Base-by-base conservation (phyloP, 2,329 filamentous ascomycete species). In the Teratosphaeriaceae sp. region DNA sequence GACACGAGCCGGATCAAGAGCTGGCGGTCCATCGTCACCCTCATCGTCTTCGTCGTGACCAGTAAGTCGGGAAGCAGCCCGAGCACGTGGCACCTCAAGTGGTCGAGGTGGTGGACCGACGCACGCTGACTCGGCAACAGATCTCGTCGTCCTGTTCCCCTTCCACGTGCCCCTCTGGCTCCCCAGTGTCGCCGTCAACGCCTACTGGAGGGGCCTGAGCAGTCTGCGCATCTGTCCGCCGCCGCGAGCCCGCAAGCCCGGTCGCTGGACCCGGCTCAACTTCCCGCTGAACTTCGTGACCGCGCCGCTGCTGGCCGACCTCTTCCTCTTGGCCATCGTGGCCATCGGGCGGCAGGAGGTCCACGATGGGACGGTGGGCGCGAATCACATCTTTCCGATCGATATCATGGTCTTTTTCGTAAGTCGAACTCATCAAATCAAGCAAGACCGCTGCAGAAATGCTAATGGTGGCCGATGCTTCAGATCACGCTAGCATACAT, bases 401-500 rank as follows among this genome's bases (percentile, higher is more conserved):
- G 82, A 87, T 47, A 85, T 86, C 47, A 85, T 87, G 80, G 65
- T 72, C 13, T 87, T 87, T 64, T 87, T 88, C 65, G 31, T 34
- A 12, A 20, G 31, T 34, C 31, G 5, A 12, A 7, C 31, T 34
- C 18, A 68, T 87, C 33, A 84, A 81, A 0, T 42, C 57, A 30
- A n/a, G n/a, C n/a, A n/a, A n/a, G n/a, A n/a, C n/a, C n/a, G 15
- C 18, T 20, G 31, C 15, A 34, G 9, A 18, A 3, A 19, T 13
- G 8, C 60, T 85, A 33, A 23, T n/a, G n/a, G 16, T 19, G 13
- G 27, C 18, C 6, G 3, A 18, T 20, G 18, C 3, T 34, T 5
- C 31, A 34, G 31, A 39, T 39, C 5, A 39, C 37, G 4, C 43
- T 59, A 35, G 83, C 84, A 2, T 88, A 87, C 53, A 85, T 87